phyloP scores from a whole-genome alignment of 208 protist species.

The Leishmania arabica region DNA sequence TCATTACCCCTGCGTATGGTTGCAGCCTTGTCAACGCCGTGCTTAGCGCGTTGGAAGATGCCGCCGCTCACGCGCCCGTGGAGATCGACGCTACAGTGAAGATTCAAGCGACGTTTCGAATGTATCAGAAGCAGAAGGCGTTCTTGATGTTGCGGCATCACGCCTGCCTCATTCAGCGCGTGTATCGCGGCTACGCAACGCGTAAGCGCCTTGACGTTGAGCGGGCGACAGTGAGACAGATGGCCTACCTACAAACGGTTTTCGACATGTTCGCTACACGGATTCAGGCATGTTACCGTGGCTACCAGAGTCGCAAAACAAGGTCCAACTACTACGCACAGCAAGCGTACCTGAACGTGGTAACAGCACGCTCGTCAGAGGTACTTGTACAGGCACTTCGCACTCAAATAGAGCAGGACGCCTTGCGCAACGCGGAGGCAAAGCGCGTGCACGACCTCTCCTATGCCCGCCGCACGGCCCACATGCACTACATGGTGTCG shows the following conservation, averaged over 20 bases:
- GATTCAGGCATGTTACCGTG: constrained; percentile 75
- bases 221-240: constrained; percentile 1
- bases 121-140: constrained; percentile 36
- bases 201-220: constrained; percentile 30
- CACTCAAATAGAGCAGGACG: constrained; percentile 30
- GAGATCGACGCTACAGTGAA: constrained; percentile 34
- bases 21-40: constrained; percentile 29
- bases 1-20: constrained; percentile 24
- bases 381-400: constrained; percentile 30
- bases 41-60: constrained; percentile 25
- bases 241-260: constrained; percentile 32
- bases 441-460: constrained; percentile 4
- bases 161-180: constrained; percentile 50
- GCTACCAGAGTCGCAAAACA: constrained; percentile 50
- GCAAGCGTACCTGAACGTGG: constrained; percentile 50
- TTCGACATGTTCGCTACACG: constrained; percentile 72
- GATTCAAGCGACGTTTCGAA: constrained; percentile 66
- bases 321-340: constrained; percentile 67
- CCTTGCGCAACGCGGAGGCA: constrained; percentile 15
- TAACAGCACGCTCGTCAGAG: constrained; percentile 37
- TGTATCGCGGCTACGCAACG: constrained; percentile 53
- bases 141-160: constrained; percentile 25
- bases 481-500: constrained; percentile 56
- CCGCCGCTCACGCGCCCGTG: constrained; percentile 8
- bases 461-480: constrained; percentile 46